A percentile compares a stretch with the other conserved stretches of the same genome.
Evolutionary conservation across 2,329 filamentous ascomycete species (phyloP).

Genomic region (Talaromyces sp.): DNA sequence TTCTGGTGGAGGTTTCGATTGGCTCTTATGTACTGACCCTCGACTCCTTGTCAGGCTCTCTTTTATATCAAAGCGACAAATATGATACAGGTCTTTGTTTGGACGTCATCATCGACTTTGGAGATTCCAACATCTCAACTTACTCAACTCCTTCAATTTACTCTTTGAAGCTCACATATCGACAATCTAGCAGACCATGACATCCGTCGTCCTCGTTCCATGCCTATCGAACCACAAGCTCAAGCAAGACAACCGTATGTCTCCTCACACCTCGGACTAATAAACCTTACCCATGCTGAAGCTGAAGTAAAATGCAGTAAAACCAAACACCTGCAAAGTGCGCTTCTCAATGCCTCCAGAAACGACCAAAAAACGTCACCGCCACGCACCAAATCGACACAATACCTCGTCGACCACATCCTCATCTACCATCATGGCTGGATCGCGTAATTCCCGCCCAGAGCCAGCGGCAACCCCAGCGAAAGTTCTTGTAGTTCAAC

Average conservation of each 20-base stretch:
- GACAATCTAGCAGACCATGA: background rate
- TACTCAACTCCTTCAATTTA: background rate
- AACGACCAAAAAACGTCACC: background rate
- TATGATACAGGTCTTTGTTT: too few species aligned
- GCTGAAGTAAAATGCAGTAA: background rate
- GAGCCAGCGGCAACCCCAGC: background rate
- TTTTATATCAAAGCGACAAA: background rate
- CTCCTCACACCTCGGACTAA: background rate
- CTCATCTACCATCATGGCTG: background rate
- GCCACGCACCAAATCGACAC: background rate
- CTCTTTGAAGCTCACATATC: background rate
- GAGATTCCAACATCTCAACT: background rate
- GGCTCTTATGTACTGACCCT: background rate
- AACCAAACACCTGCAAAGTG: background rate
- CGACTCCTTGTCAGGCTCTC: background rate
- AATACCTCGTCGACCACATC: background rate
- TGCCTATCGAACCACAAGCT: background rate
- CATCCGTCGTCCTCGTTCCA: background rate
- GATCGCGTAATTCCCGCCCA: background rate
- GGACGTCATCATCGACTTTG: background rate
- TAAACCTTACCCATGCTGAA: background rate
- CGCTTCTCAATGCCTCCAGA: slow-evolving; percentile 9
- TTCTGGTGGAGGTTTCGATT: too few species aligned
- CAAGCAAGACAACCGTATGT: background rate
- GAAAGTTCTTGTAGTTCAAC: background rate